Conservation (phyloP, 345 rosid species). For the Psidium friedrichsthalianum region DNA sequence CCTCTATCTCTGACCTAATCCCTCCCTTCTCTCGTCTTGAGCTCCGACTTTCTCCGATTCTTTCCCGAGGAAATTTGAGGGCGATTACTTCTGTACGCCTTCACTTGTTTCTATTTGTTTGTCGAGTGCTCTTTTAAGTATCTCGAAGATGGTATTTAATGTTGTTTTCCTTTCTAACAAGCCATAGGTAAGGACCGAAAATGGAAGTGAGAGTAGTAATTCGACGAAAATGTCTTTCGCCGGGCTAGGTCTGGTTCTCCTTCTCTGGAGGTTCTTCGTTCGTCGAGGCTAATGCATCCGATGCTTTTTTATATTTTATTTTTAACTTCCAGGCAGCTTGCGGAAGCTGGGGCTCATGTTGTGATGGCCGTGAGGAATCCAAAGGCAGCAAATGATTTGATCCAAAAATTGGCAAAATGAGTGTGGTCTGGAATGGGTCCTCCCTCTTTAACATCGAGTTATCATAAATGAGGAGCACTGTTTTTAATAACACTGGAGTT, state of each 20-base stretch:
- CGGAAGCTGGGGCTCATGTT: slow-evolving; percentile 93
- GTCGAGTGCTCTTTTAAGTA: neutral
- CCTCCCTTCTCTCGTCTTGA: neutral
- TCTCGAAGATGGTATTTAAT: neutral
- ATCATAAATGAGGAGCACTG: neutral
- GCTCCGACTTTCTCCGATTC: neutral
- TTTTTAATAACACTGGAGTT: neutral
- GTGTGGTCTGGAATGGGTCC: slow-evolving; percentile 61
- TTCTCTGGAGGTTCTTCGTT: neutral
- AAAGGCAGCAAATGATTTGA: slow-evolving; percentile 57
- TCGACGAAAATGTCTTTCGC: neutral
- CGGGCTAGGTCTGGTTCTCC: neutral
- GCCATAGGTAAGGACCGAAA: neutral
- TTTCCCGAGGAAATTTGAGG: neutral
- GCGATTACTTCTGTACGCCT: neutral
- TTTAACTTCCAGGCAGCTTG: slow-evolving; percentile 57
- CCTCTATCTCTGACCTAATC: neutral
- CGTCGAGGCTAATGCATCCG: neutral
- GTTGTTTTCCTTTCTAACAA: neutral
- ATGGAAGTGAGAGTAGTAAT: neutral
- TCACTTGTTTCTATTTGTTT: neutral
- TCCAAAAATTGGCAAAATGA: slow-evolving; percentile 72
- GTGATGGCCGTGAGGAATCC: slow-evolving; percentile 95
- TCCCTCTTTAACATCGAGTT: slow-evolving; percentile 82
- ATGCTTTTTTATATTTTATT: neutral